These are phyloP conservation scores for Pythium phragmiticola DNA, from an alignment of 352 stramenopile genomes.

Conservation along the genomic window DNA sequence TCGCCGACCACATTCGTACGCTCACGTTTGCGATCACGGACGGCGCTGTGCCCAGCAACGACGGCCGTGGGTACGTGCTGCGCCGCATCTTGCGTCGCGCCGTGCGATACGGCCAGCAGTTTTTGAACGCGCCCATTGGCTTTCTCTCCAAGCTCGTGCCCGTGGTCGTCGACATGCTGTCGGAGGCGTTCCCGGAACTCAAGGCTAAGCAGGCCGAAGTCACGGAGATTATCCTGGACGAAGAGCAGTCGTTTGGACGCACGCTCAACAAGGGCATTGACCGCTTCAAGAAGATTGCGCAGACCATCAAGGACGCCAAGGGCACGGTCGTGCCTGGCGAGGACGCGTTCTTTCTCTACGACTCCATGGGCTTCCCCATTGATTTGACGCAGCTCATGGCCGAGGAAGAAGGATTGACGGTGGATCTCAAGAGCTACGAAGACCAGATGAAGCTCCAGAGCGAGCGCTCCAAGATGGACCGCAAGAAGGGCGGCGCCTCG, in stretches of 20 bases:
- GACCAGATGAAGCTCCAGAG: constrained; percentile 92
- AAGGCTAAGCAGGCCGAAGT: constrained; percentile 88
- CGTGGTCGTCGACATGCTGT: constrained; percentile 92
- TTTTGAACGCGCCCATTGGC: constrained; percentile 93
- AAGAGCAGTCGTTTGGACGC: constrained; percentile 95
- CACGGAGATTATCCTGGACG: constrained; percentile 95
- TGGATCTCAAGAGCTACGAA: constrained; percentile 94
- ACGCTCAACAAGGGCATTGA: constrained; percentile 95
- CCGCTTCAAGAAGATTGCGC: constrained; percentile 88
- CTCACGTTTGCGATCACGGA: constrained; percentile 98
- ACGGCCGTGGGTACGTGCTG: constrained; percentile 98
- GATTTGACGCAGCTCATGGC: constrained; percentile 98
- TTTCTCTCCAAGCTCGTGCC: constrained; percentile 94
- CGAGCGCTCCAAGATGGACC: constrained; percentile 83
- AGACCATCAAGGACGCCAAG: constrained; percentile 62
- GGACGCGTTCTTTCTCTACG: constrained; percentile 98
- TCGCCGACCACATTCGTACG: constrained; percentile 98
- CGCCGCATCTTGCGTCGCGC: constrained; percentile 97
- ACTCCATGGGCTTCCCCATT: constrained; percentile 98
- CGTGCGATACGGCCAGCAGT: constrained; percentile 97
- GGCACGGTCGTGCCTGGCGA: constrained; percentile 86
- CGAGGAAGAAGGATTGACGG: constrained; percentile 92
- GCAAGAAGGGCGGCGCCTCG: constrained; percentile 84
- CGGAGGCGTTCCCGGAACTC: constrained; percentile 96
- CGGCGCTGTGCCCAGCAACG: constrained; percentile 95